Conservation (phyloP, 768 basidiomycete genomes). For the Nevesoporus exiguus region DNA sequence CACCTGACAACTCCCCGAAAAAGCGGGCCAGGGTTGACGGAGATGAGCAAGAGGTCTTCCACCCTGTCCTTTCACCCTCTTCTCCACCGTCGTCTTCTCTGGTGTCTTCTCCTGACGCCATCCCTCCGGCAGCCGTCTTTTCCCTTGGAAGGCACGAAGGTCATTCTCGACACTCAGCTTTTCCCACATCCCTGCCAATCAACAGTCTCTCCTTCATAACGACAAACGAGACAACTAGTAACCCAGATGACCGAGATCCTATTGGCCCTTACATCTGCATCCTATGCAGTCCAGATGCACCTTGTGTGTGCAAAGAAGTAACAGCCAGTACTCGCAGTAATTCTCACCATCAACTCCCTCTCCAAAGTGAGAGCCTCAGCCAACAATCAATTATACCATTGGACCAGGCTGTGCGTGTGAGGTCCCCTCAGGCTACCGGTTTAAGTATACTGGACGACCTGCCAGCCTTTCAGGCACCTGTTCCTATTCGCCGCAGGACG, state of each 20-base stretch:
- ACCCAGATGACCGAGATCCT: conserved; percentile 34
- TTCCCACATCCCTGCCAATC: conserved; percentile 30
- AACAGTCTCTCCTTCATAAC: conserved; percentile 36
- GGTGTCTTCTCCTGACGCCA: conserved; percentile 49
- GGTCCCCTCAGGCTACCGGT: conserved; percentile 27
- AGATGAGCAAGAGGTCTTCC: conserved; percentile 19
- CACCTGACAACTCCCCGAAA: conserved; percentile 23
- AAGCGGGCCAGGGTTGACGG: conserved; percentile 38
- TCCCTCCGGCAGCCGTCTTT: conserved; percentile 25
- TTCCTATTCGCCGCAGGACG: conserved; percentile 68
- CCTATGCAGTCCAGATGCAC: conserved; percentile 64
- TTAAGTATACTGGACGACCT: conserved; percentile 73
- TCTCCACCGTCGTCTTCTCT: conserved; percentile 42
- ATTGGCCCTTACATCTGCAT: conserved; percentile 51
- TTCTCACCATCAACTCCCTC: conserved; percentile 10
- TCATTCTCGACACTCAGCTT: conserved; percentile 26
- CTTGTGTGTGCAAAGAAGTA: conserved; percentile 77
- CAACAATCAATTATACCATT: conserved; percentile 18
- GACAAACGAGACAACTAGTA: conserved; percentile 26
- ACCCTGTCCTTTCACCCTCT: conserved; percentile 20
- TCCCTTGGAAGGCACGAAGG: conserved; percentile 31
- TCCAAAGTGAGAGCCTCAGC: conserved; percentile 11
- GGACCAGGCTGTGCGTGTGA: conserved; percentile 27
- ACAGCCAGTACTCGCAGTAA: conserved; percentile 26
- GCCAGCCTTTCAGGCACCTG: conserved; percentile 75